These are phyloP conservation scores for Ilex paraguariensis DNA, from an alignment of 305 asterid genomes.

Conservation along the genomic window DNA sequence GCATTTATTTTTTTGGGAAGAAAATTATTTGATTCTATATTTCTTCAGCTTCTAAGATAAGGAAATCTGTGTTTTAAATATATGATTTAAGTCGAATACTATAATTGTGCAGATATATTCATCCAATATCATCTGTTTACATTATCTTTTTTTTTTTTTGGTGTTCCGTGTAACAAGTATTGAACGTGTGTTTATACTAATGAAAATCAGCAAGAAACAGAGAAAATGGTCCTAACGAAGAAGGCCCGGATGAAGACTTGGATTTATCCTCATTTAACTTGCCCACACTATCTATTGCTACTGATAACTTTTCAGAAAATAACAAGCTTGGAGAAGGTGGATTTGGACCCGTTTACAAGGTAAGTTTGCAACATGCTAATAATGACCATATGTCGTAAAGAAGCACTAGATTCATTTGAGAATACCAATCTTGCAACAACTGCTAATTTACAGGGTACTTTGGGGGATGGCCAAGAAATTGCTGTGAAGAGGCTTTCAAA, in stretches of 20 bases:
- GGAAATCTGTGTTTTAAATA: too few species aligned
- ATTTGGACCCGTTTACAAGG: conserved; percentile 1
- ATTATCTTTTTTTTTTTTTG: not conserved
- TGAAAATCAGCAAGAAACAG: conserved; percentile 14
- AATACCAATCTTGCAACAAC: not conserved
- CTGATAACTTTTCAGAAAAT: conserved; percentile 30
- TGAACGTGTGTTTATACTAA: conserved; percentile 10
- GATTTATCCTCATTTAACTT: conserved; percentile 25
- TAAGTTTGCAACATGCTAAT: not conserved
- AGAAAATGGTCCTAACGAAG: too few species aligned
- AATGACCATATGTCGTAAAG: conserved; percentile 48
- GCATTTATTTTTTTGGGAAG: too few species aligned
- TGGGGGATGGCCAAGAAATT: conserved; percentile 28
- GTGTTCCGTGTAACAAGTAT: conserved; percentile 13
- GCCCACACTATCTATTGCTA: conserved; percentile 31
- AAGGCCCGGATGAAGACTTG: too few species aligned
- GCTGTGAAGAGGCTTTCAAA: conserved; percentile 29
- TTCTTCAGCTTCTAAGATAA: too few species aligned
- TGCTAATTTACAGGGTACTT: conserved; percentile 30
- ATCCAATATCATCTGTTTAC: not conserved
- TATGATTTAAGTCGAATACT: not conserved
- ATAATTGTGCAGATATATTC: not conserved
- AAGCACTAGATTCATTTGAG: not conserved
- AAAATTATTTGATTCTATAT: too few species aligned
- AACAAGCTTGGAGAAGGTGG: conserved; percentile 55